Conservation (phyloP, 2,329 filamentous ascomycete genomes). For the Sporothrix brunneoviolacea region DNA sequence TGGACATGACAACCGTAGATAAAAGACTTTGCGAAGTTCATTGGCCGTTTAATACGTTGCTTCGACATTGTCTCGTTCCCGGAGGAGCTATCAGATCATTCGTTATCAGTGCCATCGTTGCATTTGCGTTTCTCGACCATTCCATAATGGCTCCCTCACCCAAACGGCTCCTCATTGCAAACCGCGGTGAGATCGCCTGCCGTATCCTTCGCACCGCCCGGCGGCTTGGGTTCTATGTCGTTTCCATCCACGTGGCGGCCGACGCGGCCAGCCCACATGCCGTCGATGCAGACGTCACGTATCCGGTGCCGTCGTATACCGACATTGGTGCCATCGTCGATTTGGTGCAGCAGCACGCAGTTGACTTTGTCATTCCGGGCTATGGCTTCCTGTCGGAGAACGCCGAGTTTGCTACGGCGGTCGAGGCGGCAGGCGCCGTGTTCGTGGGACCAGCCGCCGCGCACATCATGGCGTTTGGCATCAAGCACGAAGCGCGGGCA, state of each 20-base stretch:
- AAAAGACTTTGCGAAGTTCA: too few species aligned
- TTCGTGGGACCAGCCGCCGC: slow-evolving; percentile 52
- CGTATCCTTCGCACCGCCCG: slow-evolving; percentile 34
- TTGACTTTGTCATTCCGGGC: slow-evolving; percentile 54
- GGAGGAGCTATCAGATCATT: too few species aligned
- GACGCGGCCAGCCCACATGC: slow-evolving; percentile 34
- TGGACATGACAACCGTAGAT: too few species aligned
- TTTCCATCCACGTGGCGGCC: not conserved
- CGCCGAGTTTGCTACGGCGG: slow-evolving; percentile 49
- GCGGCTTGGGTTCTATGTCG: not conserved
- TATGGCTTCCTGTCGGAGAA: slow-evolving; percentile 62
- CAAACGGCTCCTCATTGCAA: slow-evolving; percentile 47
- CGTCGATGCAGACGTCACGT: slow-evolving; percentile 31
- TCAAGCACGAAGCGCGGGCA: slow-evolving; percentile 51
- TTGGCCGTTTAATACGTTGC: too few species aligned
- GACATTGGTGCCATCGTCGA: slow-evolving; percentile 22
- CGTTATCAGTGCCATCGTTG: too few species aligned
- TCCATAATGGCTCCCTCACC: too few species aligned
- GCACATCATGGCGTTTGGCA: slow-evolving; percentile 48
- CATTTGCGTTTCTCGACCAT: too few species aligned
- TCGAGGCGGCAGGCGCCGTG: slow-evolving; percentile 44
- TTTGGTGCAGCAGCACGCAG: slow-evolving; percentile 34
- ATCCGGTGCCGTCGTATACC: slow-evolving; percentile 7
- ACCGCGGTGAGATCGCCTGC: slow-evolving; percentile 52
- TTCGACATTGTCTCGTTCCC: too few species aligned